Conservation (phyloP, 129 eudicot genomes). For the Kitagawia praeruptora region DNA sequence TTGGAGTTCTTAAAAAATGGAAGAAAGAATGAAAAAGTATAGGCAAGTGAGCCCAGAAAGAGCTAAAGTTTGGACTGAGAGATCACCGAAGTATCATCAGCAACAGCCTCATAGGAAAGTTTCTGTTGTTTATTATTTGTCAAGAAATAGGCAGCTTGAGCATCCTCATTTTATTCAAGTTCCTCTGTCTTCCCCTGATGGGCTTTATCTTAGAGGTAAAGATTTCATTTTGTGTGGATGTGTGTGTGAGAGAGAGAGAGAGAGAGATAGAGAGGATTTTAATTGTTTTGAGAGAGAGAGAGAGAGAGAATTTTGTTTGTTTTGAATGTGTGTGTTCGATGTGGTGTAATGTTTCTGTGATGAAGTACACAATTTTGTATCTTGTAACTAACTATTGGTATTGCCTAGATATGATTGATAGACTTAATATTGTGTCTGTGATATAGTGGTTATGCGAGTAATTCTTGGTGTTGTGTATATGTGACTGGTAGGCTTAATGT, state of each 20-base stretch:
- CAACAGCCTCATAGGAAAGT: conserved; percentile 45
- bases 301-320: not conserved
- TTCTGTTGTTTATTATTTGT: conserved; percentile 79
- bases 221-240: not conserved
- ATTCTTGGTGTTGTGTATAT: conserved; percentile 38
- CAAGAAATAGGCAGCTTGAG: conserved; percentile 81
- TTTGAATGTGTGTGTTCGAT: not conserved
- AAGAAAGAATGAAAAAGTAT: conserved; percentile 62
- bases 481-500: conserved; percentile 71
- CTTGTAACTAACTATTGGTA: not conserved
- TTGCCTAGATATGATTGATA: conserved; percentile 70
- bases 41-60: conserved; percentile 84
- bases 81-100: conserved; percentile 71
- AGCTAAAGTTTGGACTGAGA: conserved; percentile 88
- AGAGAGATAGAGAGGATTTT: not conserved
- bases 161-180: conserved; percentile 98
- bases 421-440: not conserved
- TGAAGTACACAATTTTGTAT: not conserved
- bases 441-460: not conserved
- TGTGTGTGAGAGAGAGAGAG: not conserved
- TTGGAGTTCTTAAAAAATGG: conserved; percentile 27
- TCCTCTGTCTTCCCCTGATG: conserved; percentile 67
- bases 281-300: not conserved
- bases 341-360: not conserved
- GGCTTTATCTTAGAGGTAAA: conserved; percentile 85